A percentile compares a stretch with the other conserved stretches of the same genome.
Evolutionary conservation across 768 basidiomycete genomes (phyloP).

Genomic region (Gautieria morchelliformis): DNA sequence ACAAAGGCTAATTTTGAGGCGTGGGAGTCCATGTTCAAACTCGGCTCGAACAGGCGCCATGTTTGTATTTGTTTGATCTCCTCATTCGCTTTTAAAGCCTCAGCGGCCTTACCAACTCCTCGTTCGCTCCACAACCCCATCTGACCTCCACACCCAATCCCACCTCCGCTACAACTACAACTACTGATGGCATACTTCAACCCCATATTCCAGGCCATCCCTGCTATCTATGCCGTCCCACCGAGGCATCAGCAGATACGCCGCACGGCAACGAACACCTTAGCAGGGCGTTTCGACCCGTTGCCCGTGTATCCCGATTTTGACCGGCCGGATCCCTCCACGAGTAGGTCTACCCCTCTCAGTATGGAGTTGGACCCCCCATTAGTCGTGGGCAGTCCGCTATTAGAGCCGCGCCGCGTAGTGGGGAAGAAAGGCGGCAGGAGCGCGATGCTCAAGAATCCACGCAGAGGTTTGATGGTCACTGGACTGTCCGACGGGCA

Average conservation of each 20-base stretch:
- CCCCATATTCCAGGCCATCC: conserved; percentile 1
- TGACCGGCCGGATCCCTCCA: not conserved
- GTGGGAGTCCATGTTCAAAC: not conserved
- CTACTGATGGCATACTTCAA: not conserved
- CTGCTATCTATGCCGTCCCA: not conserved
- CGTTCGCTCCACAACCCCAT: not conserved
- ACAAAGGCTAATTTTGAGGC: not conserved
- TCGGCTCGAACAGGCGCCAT: not conserved
- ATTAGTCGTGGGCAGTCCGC: not conserved
- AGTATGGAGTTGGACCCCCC: not conserved
- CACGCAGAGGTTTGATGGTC: not conserved
- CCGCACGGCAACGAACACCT: conserved; percentile 5
- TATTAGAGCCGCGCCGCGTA: not conserved
- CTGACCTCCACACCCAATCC: not conserved
- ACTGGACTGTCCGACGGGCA: not conserved
- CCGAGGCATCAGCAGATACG: conserved; percentile 1
- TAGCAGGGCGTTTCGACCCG: conserved; percentile 6
- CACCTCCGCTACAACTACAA: too few relatives aligned
- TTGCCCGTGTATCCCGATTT: not conserved
- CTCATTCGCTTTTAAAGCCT: not conserved
- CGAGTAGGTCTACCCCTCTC: not conserved
- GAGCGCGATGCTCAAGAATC: too few relatives aligned
- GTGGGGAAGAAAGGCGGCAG: not conserved
- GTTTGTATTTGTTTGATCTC: not conserved
- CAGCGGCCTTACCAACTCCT: not conserved